Percentiles rank a stretch among this genome's conserved stretches.
Evolutionary conservation across 202 grass and related monocot species (phyloP).

Genomic region (Carex sylvatica): DNA sequence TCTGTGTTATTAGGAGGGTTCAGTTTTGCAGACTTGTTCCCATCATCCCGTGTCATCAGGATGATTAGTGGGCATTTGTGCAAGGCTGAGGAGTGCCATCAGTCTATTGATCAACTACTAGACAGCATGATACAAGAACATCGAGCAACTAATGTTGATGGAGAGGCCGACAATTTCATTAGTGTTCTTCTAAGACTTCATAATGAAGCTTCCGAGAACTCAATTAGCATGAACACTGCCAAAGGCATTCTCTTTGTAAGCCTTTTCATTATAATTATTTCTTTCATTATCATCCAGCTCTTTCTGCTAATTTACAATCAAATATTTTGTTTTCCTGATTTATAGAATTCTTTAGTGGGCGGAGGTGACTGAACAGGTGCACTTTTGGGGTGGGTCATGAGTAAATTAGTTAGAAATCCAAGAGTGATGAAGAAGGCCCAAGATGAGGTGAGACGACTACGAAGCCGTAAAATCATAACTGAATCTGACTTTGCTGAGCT

Average conservation of each 20-base stretch:
- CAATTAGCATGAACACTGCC: not conserved
- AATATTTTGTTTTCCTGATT: not conserved
- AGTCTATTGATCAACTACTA: conserved; percentile 28
- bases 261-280: not conserved
- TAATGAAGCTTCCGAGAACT: no score
- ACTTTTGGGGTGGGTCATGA: conserved; percentile 34
- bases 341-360: conserved; percentile 22
- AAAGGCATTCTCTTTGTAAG: not conserved
- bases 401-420: conserved; percentile 35
- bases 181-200: not conserved
- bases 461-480: not conserved
- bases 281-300: no score
- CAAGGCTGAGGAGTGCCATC: conserved; percentile 30
- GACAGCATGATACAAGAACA: conserved; percentile 46
- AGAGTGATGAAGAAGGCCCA: conserved; percentile 29
- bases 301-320: not conserved
- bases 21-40: conserved; percentile 49
- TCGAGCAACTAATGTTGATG: not conserved
- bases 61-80: conserved; percentile 26
- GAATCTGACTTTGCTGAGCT: conserved; percentile 29
- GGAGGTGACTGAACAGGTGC: conserved; percentile 26
- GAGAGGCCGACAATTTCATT: not conserved
- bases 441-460: conserved; percentile 7
- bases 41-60: conserved; percentile 35
- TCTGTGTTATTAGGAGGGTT: conserved; percentile 11